Percentiles rank a stretch among this genome's conserved stretches.
phyloP scores from a whole-genome alignment of 179 eudicot species.

The Corrigiola litoralis region DNA sequence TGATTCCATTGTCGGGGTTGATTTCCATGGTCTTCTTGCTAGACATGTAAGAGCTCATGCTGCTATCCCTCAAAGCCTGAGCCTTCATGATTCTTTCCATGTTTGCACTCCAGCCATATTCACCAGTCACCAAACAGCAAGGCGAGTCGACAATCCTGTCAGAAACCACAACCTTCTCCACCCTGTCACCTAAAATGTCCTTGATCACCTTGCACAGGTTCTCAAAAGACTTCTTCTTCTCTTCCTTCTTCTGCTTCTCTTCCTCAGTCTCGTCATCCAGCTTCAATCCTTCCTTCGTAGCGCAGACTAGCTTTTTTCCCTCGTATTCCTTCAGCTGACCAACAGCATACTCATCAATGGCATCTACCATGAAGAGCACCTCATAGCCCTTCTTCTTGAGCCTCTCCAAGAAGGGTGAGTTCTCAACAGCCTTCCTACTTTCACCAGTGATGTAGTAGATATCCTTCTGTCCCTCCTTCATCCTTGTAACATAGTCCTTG shows the following conservation, averaged over 20 bases:
- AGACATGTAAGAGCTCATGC: slow-evolving; percentile 74
- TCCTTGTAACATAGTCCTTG: slow-evolving; percentile 70
- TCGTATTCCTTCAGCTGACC: slow-evolving; percentile 78
- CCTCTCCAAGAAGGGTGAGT: slow-evolving; percentile 72
- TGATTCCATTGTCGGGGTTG: slow-evolving; percentile 69
- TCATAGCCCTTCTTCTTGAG: slow-evolving; percentile 78
- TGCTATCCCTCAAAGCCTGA: slow-evolving; percentile 61
- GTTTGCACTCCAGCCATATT: slow-evolving; percentile 78
- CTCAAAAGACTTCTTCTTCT: slow-evolving; percentile 67
- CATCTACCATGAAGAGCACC: slow-evolving; percentile 75
- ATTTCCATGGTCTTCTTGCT: slow-evolving; percentile 89
- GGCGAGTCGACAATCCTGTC: slow-evolving; percentile 84
- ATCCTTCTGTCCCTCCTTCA: slow-evolving; percentile 86
- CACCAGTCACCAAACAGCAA: slow-evolving; percentile 74
- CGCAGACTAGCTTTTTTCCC: slow-evolving; percentile 72
- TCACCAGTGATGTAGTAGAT: slow-evolving; percentile 75
- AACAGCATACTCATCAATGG: slow-evolving; percentile 76
- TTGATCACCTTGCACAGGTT: slow-evolving; percentile 67
- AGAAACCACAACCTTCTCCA: slow-evolving; percentile 70
- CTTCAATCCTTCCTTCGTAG: slow-evolving; percentile 70
- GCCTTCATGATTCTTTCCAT: slow-evolving; percentile 89
- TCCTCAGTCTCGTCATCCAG: slow-evolving; percentile 68
- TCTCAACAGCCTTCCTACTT: slow-evolving; percentile 79
- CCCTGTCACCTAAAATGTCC: slow-evolving; percentile 65
- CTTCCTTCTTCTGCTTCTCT: slow-evolving; percentile 63